phyloP scores from a whole-genome alignment of 208 protist species.

The Angomonas desouzai region DNA sequence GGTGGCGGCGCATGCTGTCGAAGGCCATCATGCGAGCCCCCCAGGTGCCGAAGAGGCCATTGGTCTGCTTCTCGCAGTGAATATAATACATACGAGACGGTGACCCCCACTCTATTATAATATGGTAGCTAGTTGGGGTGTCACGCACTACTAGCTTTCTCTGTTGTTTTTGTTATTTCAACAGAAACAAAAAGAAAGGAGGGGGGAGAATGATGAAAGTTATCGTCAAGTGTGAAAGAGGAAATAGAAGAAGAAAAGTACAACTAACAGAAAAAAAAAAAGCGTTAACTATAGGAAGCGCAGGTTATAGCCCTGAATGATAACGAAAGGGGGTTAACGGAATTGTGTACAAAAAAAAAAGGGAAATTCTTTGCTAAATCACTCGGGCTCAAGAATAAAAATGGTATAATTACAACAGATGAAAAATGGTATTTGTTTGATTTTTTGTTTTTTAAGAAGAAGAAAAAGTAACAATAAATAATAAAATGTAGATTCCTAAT shows the following conservation, averaged over 20 bases:
- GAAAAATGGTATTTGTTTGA: background rate
- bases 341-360: constrained; percentile 6
- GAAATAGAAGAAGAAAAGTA: background rate
- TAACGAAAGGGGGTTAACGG: no score
- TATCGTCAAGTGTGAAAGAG: background rate
- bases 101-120: no score
- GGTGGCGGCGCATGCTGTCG: constrained; percentile 25
- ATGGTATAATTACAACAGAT: no score
- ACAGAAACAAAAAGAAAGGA: constrained; percentile 4
- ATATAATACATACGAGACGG: constrained; percentile 47
- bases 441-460: constrained; percentile 3
- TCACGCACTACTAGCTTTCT: no score
- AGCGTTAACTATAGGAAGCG: background rate
- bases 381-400: no score
- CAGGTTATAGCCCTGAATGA: background rate
- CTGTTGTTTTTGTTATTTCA: no score
- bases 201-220: no score
- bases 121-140: no score
- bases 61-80: constrained; percentile 45
- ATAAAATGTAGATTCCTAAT: no score
- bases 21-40: constrained; percentile 33
- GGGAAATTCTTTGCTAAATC: background rate
- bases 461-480: no score
- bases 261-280: background rate
- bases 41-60: constrained; percentile 40